Evolutionary conservation across 805 yeast genomes (phyloP).

Genomic region (Wickerhamiella australiensis): DNA sequence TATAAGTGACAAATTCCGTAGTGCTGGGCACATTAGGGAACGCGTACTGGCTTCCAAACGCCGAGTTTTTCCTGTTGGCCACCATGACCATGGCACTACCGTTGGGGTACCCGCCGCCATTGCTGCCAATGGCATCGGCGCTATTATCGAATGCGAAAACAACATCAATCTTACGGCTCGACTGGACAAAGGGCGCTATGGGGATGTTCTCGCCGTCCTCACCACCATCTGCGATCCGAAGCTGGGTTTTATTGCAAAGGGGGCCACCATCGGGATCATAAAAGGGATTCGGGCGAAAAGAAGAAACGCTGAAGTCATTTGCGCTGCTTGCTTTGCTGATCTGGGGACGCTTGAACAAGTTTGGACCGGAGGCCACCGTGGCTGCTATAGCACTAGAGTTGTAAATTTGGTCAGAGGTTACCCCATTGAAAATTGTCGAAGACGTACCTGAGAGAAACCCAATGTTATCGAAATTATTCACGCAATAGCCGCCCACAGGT

Average conservation of each 20-base stretch:
- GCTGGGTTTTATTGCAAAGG: background rate
- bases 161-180: conserved; percentile 48
- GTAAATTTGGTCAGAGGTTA: background rate
- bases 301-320: background rate
- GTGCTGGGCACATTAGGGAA: conserved; percentile 23
- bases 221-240: conserved; percentile 47
- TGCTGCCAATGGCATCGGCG: conserved; percentile 27
- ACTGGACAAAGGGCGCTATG: conserved; percentile 49
- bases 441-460: conserved; percentile 77
- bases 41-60: conserved; percentile 21
- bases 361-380: background rate
- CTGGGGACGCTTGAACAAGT: background rate
- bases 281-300: conserved; percentile 1
- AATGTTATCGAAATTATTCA: conserved; percentile 63
- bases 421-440: conserved; percentile 55
- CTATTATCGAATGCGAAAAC: conserved; percentile 40
- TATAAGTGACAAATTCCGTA: conserved; percentile 40
- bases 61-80: conserved; percentile 29
- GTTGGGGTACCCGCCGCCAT: conserved; percentile 16
- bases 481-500: conserved; percentile 41
- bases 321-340: background rate
- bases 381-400: background rate
- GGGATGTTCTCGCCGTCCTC: conserved; percentile 69
- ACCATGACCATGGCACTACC: conserved; percentile 27
- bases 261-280: background rate